These are phyloP conservation scores for Aspergillus sergii DNA, from an alignment of 2,329 filamentous ascomycete genomes.

Conservation along the genomic window DNA sequence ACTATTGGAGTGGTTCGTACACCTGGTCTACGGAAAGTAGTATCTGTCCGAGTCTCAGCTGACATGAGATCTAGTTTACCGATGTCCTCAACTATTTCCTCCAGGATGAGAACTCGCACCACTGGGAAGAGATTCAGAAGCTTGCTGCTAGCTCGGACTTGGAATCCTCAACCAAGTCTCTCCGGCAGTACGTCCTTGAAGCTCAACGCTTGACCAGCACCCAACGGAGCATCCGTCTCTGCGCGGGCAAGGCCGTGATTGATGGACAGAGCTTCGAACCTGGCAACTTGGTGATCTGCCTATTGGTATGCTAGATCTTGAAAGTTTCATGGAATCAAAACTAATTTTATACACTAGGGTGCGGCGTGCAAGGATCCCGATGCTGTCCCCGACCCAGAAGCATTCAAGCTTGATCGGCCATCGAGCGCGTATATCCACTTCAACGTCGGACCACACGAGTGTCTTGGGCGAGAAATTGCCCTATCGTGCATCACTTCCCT, in stretches of 20 bases:
- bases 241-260: conserved; percentile 36
- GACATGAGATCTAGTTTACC: conserved; percentile 40
- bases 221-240: conserved; percentile 44
- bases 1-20: conserved; percentile 42
- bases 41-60: not conserved
- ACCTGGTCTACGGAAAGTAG: not conserved
- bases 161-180: conserved; percentile 28
- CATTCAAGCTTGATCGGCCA: conserved; percentile 50
- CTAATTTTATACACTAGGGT: conserved; percentile 7
- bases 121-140: conserved; percentile 49
- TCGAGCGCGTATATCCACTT: conserved; percentile 46
- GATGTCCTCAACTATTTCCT: conserved; percentile 50
- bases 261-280: conserved; percentile 45
- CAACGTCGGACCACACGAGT: conserved; percentile 53
- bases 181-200: conserved; percentile 29
- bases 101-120: conserved; percentile 41
- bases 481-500: conserved; percentile 46
- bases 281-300: conserved; percentile 43
- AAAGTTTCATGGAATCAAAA: no score
- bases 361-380: conserved; percentile 41
- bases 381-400: conserved; percentile 40
- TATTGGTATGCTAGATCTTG: conserved; percentile 16
- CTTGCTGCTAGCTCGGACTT: conserved; percentile 38
- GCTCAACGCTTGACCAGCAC: conserved; percentile 26
- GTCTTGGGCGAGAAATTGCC: conserved; percentile 47